These are phyloP conservation scores for Aureobasidium sp. DNA, from an alignment of 2,329 filamentous ascomycete species.

Conservation along the genomic window DNA sequence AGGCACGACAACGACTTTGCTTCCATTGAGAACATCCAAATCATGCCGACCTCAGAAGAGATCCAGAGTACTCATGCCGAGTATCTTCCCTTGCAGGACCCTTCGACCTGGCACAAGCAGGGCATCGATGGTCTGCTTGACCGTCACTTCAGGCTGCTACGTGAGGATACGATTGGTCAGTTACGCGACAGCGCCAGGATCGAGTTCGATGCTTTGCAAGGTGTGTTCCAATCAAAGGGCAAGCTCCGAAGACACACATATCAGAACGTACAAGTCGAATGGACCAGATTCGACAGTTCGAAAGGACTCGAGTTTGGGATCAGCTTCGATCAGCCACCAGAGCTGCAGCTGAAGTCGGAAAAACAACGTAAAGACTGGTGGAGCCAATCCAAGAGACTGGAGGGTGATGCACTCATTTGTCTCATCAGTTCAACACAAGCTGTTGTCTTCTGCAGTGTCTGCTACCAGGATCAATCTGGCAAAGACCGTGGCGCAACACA, in stretches of 20 bases:
- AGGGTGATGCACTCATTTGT: slow-evolving; percentile 46
- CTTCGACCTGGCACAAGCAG: slow-evolving; percentile 34
- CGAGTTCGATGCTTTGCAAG: slow-evolving; percentile 32
- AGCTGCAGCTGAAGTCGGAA: slow-evolving; percentile 19
- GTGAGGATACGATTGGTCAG: slow-evolving; percentile 50
- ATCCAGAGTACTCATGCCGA: slow-evolving; percentile 38
- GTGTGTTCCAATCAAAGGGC: not conserved
- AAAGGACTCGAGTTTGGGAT: slow-evolving; percentile 42
- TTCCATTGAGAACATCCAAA: slow-evolving; percentile 41
- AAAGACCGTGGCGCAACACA: not conserved
- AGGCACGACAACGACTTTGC: slow-evolving; percentile 47
- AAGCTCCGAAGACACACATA: slow-evolving; percentile 28
- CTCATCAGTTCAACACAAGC: slow-evolving; percentile 34
- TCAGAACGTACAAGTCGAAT: slow-evolving; percentile 27
- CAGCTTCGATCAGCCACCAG: slow-evolving; percentile 41
- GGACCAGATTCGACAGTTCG: slow-evolving; percentile 31
- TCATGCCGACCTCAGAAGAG: slow-evolving; percentile 45
- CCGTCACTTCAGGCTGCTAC: slow-evolving; percentile 49
- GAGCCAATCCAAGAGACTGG: slow-evolving; percentile 43
- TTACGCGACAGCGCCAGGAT: slow-evolving; percentile 44
- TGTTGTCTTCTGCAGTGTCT: slow-evolving; percentile 26
- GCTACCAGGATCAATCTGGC: not conserved
- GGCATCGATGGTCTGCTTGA: slow-evolving; percentile 47
- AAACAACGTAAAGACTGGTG: slow-evolving; percentile 44
- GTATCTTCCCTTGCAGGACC: slow-evolving; percentile 36